Base-by-base conservation (phyloP, 139 green algal genomes). In the Pycnococcus provasolii region DNA sequence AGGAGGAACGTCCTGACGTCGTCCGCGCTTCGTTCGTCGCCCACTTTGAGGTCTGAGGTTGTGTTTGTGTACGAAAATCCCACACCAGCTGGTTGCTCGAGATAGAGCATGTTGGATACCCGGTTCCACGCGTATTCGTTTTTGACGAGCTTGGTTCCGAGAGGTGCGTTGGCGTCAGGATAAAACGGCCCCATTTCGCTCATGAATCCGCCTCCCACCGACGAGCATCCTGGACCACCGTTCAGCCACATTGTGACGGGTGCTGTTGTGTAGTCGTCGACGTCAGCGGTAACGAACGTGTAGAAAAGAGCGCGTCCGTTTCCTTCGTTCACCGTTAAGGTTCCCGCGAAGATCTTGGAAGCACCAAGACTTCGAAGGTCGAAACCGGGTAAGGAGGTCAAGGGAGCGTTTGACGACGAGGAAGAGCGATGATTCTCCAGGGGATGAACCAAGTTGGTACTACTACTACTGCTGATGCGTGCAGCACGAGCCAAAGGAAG, bases 61-160 rank as follows among this genome's bases (percentile, higher is more conserved):
- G 57, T 84, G 72, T 93, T 91, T 54, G 64, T 82, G 76, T 92
- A 95, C 45, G 50, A 79, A 58, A 85, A 95, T 15, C 89, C 89
- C 4, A 94, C 85, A 77, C 89, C 91, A 1, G 87, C 89, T 4
- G 89, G 89, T 42, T 64, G 81, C 60, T 95, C 88, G 7, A 95
- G 11, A 41, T 88, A 95, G 2, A 95, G 60, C 13, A 92, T 65
- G 52, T 82, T 85, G 44, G 84, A 84, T n/a, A 71, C 66, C 2
- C 65, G 46, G 70, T 91, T 89, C 88, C 88, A 95, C 0, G 76
- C 41, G 54, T 83, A 81, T 2, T 78, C 72, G 72, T 94, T 94
- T 54, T 46, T 11, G 39, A 83, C 60, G 1, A 87, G 71, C 11
- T 44, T 47, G 2, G 26, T 26, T 26, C 26, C 26, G 26, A 26